phyloP scores from a whole-genome alignment of 164 flowering plant species.

The Nymphaea colorata region DNA sequence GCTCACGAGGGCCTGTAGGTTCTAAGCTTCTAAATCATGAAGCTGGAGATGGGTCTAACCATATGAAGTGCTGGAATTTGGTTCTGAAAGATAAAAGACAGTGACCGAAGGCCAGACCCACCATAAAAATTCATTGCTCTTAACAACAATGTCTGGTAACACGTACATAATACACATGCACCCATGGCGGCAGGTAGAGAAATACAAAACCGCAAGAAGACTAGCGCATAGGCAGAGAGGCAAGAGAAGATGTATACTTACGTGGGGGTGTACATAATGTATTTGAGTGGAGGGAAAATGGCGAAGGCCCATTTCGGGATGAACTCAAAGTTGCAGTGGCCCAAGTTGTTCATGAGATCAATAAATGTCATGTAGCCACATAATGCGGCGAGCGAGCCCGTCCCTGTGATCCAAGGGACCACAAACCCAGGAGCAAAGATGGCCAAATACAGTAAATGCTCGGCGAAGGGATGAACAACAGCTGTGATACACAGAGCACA shows the following conservation, averaged over 20 bases:
- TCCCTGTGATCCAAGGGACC: conserved; percentile 5
- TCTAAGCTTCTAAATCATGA: no score
- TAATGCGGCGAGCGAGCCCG: conserved; percentile 12
- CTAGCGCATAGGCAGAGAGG: no score
- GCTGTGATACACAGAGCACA: conserved; percentile 22
- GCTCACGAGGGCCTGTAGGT: accelerated
- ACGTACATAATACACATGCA: no score
- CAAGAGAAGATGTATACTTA: conserved; percentile 17
- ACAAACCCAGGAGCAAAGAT: conserved; percentile 29
- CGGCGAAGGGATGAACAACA: conserved; percentile 51
- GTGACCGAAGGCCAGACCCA: no score
- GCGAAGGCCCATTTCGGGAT: conserved; percentile 28
- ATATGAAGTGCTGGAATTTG: no score
- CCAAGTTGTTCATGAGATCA: conserved; percentile 53
- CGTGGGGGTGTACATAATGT: conserved; percentile 57
- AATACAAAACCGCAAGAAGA: no score
- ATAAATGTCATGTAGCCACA: conserved; percentile 24
- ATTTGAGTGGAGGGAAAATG: conserved; percentile 37
- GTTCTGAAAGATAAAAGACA: no score
- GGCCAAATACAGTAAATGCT: conserved; percentile 19
- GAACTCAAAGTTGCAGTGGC: conserved; percentile 55
- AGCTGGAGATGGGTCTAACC: no score
- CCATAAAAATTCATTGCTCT: no score
- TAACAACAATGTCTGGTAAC: no score
- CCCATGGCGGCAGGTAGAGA: no score